Conservation (phyloP, 2,329 filamentous ascomycete species). For the Mycosphaerella sp. region DNA sequence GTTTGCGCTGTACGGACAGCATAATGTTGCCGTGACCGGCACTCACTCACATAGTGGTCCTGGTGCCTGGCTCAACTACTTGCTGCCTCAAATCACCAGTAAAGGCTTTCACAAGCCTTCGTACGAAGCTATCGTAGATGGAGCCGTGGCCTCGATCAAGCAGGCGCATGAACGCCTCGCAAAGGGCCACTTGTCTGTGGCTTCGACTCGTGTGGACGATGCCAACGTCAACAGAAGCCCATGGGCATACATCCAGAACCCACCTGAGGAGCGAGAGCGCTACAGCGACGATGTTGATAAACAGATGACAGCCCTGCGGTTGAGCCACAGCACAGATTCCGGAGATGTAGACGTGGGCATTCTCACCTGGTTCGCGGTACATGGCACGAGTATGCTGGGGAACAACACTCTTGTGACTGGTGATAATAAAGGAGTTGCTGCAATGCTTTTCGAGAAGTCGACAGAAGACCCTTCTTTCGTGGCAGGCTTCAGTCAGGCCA, state of each 20-base stretch:
- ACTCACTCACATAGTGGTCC: conserved; percentile 92
- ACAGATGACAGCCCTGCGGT: conserved; percentile 70
- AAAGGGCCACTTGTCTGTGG: conserved; percentile 64
- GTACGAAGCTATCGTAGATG: conserved; percentile 82
- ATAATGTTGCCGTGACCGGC: conserved; percentile 83
- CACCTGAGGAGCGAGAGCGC: conserved; percentile 61
- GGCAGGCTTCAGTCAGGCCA: conserved; percentile 86
- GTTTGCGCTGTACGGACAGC: conserved; percentile 67
- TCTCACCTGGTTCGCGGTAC: conserved; percentile 85
- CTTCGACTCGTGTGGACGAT: conserved; percentile 61
- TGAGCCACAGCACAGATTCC: conserved; percentile 56
- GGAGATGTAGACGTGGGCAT: conserved; percentile 73
- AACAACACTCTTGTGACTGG: conserved; percentile 89
- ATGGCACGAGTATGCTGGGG: conserved; percentile 82
- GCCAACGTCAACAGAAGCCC: conserved; percentile 86
- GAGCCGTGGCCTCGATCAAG: conserved; percentile 72
- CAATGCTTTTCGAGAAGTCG: conserved; percentile 69
- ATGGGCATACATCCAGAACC: conserved; percentile 83
- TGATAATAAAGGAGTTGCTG: conserved; percentile 96
- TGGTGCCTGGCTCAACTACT: conserved; percentile 89
- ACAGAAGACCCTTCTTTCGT: conserved; percentile 63
- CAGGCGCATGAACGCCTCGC: conserved; percentile 67
- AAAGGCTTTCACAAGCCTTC: conserved; percentile 80
- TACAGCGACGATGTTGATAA: conserved; percentile 68
- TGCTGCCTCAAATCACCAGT: conserved; percentile 84